phyloP scores from a whole-genome alignment of 768 basidiomycete genomes.

The Pluteus cervinus region DNA sequence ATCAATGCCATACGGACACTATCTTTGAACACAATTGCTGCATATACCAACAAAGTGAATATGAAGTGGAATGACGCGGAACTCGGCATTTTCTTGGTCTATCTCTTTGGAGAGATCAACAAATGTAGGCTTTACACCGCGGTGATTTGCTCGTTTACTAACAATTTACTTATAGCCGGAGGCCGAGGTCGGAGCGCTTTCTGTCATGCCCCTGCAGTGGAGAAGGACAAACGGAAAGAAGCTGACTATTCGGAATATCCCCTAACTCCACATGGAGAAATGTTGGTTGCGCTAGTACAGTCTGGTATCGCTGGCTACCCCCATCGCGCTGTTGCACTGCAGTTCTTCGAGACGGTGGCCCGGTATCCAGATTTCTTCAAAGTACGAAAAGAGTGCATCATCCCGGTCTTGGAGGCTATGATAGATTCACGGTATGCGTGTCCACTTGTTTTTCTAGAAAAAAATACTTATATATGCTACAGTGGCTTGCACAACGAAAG shows the following conservation, averaged over 20 bases:
- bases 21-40: conserved; percentile 68
- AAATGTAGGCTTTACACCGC: conserved; percentile 57
- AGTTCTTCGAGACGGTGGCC: conserved; percentile 90
- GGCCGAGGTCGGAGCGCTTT: conserved; percentile 84
- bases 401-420: conserved; percentile 85
- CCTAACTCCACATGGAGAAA: conserved; percentile 84
- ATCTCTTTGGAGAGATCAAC: conserved; percentile 88
- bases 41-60: conserved; percentile 54
- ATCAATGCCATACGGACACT: conserved; percentile 69
- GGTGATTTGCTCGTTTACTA: neutral
- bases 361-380: conserved; percentile 97
- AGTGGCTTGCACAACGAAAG: conserved; percentile 87
- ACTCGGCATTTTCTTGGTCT: conserved; percentile 88
- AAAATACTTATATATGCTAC: conserved; percentile 1
- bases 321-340: conserved; percentile 76
- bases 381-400: conserved; percentile 81
- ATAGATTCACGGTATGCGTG: conserved; percentile 67
- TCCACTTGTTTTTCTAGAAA: neutral
- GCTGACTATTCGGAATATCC: conserved; percentile 77
- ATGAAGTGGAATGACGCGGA: conserved; percentile 93
- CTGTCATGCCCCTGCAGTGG: conserved; percentile 66
- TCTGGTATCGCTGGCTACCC: conserved; percentile 80
- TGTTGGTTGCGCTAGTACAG: conserved; percentile 78
- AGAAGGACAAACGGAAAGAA: conserved; percentile 60
- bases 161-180: conserved; percentile 37